These are phyloP conservation scores for Bipolaris victoriae DNA, from an alignment of 2,329 filamentous ascomycete species.

Conservation along the genomic window DNA sequence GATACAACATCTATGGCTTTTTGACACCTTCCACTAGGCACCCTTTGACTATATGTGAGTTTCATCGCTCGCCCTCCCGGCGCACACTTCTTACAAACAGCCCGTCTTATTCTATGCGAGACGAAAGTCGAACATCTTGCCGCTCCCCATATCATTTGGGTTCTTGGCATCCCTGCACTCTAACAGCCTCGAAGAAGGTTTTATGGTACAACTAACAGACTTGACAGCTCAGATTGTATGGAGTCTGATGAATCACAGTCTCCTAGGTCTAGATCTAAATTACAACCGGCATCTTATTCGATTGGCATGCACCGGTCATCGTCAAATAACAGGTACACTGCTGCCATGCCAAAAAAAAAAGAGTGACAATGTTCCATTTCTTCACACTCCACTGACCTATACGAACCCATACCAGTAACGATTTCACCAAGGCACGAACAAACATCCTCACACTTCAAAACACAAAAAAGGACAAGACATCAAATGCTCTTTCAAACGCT, in stretches of 20 bases:
- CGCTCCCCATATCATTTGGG: constrained; percentile 1
- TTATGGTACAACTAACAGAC: not conserved
- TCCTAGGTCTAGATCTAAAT: constrained; percentile 1
- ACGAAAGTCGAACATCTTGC: constrained; percentile 1
- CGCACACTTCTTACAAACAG: not conserved
- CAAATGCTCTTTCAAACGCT: not conserved
- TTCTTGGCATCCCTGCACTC: not conserved
- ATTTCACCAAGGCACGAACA: constrained; percentile 38
- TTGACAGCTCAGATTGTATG: not conserved
- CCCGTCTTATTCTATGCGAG: not conserved
- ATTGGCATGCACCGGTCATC: no score
- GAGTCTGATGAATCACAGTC: constrained; percentile 7
- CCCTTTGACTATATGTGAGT: no score
- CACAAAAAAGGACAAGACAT: no score
- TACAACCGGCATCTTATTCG: not conserved
- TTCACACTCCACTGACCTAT: not conserved
- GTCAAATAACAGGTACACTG: no score
- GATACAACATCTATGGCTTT: no score
- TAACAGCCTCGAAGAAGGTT: not conserved
- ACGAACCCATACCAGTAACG: constrained; percentile 26
- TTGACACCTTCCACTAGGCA: no score
- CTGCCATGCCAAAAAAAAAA: constrained; percentile 39
- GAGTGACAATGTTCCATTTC: constrained; percentile 43
- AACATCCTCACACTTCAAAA: constrained; percentile 16
- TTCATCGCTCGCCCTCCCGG: no score